Conservation (phyloP, 768 basidiomycete genomes). For the Phaffia tasmanica region DNA sequence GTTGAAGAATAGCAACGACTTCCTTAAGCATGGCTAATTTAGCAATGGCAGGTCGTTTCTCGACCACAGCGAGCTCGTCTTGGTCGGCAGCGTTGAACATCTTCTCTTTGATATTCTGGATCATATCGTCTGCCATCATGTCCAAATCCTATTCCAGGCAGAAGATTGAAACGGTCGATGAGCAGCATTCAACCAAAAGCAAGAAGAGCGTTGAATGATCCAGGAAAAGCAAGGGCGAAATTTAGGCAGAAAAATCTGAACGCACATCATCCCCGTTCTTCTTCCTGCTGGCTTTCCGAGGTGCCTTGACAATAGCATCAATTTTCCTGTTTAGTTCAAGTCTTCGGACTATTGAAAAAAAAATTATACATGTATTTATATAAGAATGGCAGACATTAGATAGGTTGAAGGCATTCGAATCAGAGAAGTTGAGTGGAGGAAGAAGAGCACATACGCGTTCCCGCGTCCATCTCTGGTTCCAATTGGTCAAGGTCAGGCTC, state of each 20-base stretch:
- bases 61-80: constrained; percentile 66
- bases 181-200: not conserved
- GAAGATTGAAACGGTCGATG: not conserved
- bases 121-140: constrained; percentile 77
- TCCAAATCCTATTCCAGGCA: constrained; percentile 46
- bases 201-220: not conserved
- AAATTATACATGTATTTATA: constrained; percentile 1
- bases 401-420: not conserved
- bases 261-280: constrained; percentile 64
- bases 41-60: constrained; percentile 66
- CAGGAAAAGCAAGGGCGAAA: not conserved
- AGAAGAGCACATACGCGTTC: constrained; percentile 39
- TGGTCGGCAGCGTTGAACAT: constrained; percentile 81
- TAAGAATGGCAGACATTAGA: not conserved
- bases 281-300: constrained; percentile 54
- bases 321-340: constrained; percentile 68
- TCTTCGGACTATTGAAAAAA: constrained; percentile 51
- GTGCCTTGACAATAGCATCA: constrained; percentile 74
- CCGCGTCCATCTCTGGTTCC: constrained; percentile 48
- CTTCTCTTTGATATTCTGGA: constrained; percentile 69
- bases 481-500: constrained; percentile 42
- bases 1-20: constrained; percentile 84
- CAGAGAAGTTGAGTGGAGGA: not conserved
- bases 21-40: constrained; percentile 78
- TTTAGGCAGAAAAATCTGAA: constrained; percentile 20